Evolutionary conservation across 352 stramenopile species (phyloP), one percentile per base, ranked within the genome.

Genomic region (Phytophthora colocasiae): DNA sequence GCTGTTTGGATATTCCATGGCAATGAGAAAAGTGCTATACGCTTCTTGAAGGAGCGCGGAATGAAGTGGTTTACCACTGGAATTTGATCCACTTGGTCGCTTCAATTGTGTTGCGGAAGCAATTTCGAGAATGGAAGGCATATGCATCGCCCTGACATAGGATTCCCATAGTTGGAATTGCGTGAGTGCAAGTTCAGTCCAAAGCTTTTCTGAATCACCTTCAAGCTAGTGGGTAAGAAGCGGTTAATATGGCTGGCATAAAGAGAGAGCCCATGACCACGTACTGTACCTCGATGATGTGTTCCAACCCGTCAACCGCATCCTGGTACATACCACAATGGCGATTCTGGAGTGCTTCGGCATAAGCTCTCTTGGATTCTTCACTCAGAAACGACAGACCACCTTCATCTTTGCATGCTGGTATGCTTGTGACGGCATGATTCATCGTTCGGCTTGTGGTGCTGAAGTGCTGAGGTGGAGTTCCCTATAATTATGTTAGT

Each of bases 21-120:
- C 83, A 17, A 93, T 83, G 39, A 93, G 81, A 36, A 92, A 93
- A 1, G 81, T 83, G 53, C 87, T 89, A 59, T 93, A 93, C 3
- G 78, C 71, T 24, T 80, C 78, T 73, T 93, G 66, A 14, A 75
- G 44, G 17, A 75, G 63, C 39, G 64, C 19, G 6, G 19, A 45
- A 43, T 75, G 62, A 17, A 72, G 31, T 44, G 62, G 56, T n/a
- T 63, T 72, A 26, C 15, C 24, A 61, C 61, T 29, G 31, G 46
- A 24, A 51, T 43, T 58, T 17, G 31, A 15, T 45, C 15, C 14
- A 53, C 40, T n/a, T 36, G 52, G 8, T 68, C 36, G 43, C 59
- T 64, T 63, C 49, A 29, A 26, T 43, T 44, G 41, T 48, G 41
- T 48, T 56, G 46, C 34, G 24, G 48, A 31, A 6, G 57, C 50